Evolutionary conservation across 345 rosid species (phyloP).

Genomic region (Eucalyptus regnans): DNA sequence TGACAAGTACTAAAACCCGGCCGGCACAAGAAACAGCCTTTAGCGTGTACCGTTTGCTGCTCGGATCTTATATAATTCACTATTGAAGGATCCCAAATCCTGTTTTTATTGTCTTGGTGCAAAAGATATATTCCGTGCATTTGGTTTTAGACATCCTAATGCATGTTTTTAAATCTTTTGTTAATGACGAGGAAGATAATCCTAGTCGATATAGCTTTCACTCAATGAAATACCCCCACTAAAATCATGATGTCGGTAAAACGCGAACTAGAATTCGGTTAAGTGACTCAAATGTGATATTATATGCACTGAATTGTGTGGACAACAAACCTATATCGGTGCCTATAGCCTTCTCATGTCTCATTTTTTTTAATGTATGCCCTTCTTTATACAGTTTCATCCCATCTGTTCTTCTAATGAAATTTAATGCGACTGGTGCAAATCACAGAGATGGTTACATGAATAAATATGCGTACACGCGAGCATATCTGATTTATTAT

Average conservation of each 20-base stretch:
- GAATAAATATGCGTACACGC: not conserved
- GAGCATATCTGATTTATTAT: not conserved
- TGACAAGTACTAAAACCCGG: not conserved
- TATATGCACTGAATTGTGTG: not conserved
- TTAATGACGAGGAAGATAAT: not conserved
- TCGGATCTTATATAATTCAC: not conserved
- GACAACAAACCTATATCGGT: not conserved
- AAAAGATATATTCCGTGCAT: not conserved
- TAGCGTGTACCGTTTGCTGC: not conserved
- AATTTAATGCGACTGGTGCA: not conserved
- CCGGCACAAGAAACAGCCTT: not conserved
- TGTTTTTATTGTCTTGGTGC: not conserved
- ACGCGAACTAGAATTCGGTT: not conserved
- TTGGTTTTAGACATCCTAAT: not conserved
- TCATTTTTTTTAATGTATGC: not conserved
- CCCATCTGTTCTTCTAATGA: not conserved
- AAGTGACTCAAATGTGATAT: not conserved
- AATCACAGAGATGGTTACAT: not conserved
- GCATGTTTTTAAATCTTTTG: not conserved
- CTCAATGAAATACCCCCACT: not conserved
- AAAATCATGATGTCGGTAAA: not conserved
- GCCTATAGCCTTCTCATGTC: not conserved
- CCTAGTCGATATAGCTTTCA: not conserved
- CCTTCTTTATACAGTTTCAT: not conserved
- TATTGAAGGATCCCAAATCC: not conserved